Base-by-base conservation (phyloP, 2,329 filamentous ascomycete species). In the Bipolaris bicolor region DNA sequence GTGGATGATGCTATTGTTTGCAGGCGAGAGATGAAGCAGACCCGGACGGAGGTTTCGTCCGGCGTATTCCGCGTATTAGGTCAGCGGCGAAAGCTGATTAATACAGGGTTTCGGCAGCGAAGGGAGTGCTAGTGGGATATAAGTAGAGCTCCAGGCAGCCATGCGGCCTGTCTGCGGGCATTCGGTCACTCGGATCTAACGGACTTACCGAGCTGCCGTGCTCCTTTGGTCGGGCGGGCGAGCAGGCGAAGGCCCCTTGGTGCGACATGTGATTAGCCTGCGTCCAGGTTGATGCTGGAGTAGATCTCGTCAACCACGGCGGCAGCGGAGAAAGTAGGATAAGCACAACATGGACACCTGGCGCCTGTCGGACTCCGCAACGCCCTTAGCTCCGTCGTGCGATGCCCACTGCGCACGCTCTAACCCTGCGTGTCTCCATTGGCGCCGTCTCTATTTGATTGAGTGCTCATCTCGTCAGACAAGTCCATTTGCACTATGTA, bases 41-140 rank as follows among this genome's bases (percentile, higher is more conserved):
- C n/a, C 13, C 61, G 63, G 61, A 61, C 57, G 41, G 44, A 40
- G 13, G 11, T 36, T 58, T 61, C 57, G 61, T 63, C 61, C 63
- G 61, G 33, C 46, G 53, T 7, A 20, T n/a, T 16, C 50, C 46
- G 51, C 47, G 56, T 50, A 49, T 62, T 58, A 62, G 51, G 56
- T 63, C 58, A 63, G 61, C 61, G 20, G 29, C 9, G 16, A 10
- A 40, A 53, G 58, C 51, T 58, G 58, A 62, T 37, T 55, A 62
- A 64, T 55, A 41, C 47, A 49, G 48, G 37, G 29, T 31, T 37
- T 60, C 22, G 16, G 31, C 45, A 48, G 15, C 40, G 37, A 55
- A 51, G 22, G 46, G 54, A 56, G 36, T 51, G 59, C 57, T 46
- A 60, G 52, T 57, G 9, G 3, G 26, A 7, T 29, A 29, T 10